A percentile compares a stretch with the other conserved stretches of the same genome.
Conservation (phyloP, 2,329 filamentous ascomycete species). For the Aspergillus versicolor region DNA sequence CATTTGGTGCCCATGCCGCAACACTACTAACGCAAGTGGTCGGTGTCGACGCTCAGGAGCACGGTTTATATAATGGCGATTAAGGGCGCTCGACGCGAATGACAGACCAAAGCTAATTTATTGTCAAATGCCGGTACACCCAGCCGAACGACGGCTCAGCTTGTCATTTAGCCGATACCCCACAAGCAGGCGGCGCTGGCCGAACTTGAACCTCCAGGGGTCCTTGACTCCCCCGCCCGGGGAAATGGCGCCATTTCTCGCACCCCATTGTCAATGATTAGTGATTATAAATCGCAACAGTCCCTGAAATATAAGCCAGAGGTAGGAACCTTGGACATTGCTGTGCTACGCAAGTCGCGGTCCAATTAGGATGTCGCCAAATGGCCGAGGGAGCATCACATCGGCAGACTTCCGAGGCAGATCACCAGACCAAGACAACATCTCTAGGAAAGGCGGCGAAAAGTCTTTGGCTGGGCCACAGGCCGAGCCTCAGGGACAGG, state of each 20-base stretch:
- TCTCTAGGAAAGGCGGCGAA: not conserved
- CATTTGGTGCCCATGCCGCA: too few species aligned
- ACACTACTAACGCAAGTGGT: too few species aligned
- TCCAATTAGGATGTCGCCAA: constrained; percentile 1
- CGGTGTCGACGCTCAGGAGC: too few species aligned
- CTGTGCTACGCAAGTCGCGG: not conserved
- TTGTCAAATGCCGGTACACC: constrained; percentile 4
- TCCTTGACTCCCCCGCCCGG: constrained; percentile 11
- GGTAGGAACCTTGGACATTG: not conserved
- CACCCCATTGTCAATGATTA: not conserved
- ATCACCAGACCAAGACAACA: not conserved
- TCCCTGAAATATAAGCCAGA: not conserved
- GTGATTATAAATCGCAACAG: not conserved
- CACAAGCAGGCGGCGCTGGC: constrained; percentile 9
- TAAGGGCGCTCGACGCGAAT: not conserved
- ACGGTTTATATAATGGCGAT: not conserved
- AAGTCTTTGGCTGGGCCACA: not conserved
- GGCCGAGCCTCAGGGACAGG: constrained; percentile 2
- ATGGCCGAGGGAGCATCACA: not conserved
- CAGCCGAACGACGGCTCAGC: constrained; percentile 2
- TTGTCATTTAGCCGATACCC: constrained; percentile 24
- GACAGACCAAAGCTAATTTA: not conserved
- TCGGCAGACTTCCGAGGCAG: not conserved
- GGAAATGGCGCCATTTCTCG: constrained; percentile 10
- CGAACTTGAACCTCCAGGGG: not conserved